Evolutionary conservation across 345 rosid genomes (phyloP), one percentile per base, ranked within the genome.

Genomic region (Ceriops zippeliana): DNA sequence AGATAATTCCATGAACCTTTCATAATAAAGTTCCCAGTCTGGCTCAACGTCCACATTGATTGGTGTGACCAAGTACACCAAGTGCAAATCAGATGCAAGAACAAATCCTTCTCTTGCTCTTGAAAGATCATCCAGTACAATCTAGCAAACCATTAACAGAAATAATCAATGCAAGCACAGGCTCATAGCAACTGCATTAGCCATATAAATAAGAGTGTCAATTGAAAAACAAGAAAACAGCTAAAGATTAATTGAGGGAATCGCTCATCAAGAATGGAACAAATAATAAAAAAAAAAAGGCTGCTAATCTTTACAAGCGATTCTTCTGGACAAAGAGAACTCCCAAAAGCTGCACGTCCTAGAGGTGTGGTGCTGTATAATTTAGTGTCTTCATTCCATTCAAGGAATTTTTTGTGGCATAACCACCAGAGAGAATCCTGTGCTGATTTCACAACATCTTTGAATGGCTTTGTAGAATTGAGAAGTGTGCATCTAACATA

Each of bases 351-450:
- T 72, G 96, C 98, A 78, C 90, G 92, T 64, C 98, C 98, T 49
- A 93, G 98, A 63, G 98, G 90, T 61, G 97, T 88, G 62, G 90
- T 75, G 74, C 86, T 78, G 69, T 91, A 93, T 83, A 93, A 83
- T 81, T 89, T 89, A 42, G 91, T 89, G 68, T 91, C 93, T 75
- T 93, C 95, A 83, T 86, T 86, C 98, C 98, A 93, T 65, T 89
- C 95, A 64, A 93, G 90, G 83, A 93, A 91, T 72, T 87, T 93
- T 78, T 70, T 82, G 69, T 86, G 95, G 79, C 98, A 91, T 82
- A 93, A 76, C 98, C 98, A 91, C 69, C 96, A 84, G 75, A 93
- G 97, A 75, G 98, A 93, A 76, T 93, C 98, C 81, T 91, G 96
- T 37, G 97, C 98, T 76, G 98, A 91, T 86, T 86, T 93, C 61